Evolutionary conservation across 1,284 basidiomycete species (phyloP).

Genomic region (Gymnopus androsaceus): DNA sequence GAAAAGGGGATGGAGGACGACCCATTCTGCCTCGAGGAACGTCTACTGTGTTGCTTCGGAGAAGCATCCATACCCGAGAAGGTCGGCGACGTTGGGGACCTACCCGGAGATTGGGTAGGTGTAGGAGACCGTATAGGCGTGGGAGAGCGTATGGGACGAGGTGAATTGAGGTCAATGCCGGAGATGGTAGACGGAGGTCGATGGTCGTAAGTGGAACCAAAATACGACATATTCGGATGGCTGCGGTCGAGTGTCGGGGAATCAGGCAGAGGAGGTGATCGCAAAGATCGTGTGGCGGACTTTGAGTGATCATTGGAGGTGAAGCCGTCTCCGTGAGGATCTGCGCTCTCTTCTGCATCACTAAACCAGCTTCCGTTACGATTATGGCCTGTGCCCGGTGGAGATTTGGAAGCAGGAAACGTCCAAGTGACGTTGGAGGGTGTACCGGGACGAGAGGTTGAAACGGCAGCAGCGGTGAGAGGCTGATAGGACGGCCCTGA

Average conservation of each 20-base stretch:
- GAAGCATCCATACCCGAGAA: conserved; percentile 43
- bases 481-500: conserved; percentile 62
- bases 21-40: conserved; percentile 56
- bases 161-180: conserved; percentile 53
- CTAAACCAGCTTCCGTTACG: conserved; percentile 62
- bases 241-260: conserved; percentile 50
- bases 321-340: conserved; percentile 31
- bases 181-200: conserved; percentile 53
- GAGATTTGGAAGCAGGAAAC: conserved; percentile 30
- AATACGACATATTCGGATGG: conserved; percentile 21
- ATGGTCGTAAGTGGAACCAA: conserved; percentile 33
- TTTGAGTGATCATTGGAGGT: conserved; percentile 40
- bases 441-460: conserved; percentile 59
- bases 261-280: conserved; percentile 61
- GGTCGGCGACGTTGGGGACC: conserved; percentile 55
- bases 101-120: conserved; percentile 54
- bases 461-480: conserved; percentile 30
- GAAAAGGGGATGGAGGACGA: conserved; percentile 34
- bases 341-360: conserved; percentile 39
- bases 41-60: conserved; percentile 38
- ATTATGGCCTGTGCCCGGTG: conserved; percentile 45
- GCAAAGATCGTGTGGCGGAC: conserved; percentile 45
- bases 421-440: conserved; percentile 76
- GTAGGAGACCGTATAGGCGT: conserved; percentile 61
- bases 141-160: conserved; percentile 37